These are phyloP conservation scores for Calonectria multiphialidica DNA, from an alignment of 2,329 filamentous ascomycete species.

Conservation along the genomic window DNA sequence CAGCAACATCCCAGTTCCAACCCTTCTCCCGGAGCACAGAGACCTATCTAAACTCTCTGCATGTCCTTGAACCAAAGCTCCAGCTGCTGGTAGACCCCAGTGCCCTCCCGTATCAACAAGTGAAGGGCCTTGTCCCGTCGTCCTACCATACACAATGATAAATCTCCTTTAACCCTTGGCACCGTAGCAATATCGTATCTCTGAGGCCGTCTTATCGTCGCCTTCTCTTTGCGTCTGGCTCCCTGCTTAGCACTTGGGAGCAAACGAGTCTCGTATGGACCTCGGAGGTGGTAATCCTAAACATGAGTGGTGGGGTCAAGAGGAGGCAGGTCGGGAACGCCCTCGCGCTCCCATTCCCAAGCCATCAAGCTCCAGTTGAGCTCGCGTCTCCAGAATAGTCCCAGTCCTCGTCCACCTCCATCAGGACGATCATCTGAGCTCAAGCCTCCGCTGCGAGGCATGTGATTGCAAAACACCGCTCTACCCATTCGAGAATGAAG, in stretches of 20 bases:
- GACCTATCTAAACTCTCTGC: slow-evolving; percentile 65
- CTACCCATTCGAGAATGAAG: slow-evolving; percentile 92
- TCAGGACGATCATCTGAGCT: slow-evolving; percentile 78
- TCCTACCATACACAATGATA: slow-evolving; percentile 22
- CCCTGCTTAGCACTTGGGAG: slow-evolving; percentile 29
- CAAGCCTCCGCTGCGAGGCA: slow-evolving; percentile 85
- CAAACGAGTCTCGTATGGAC: slow-evolving; percentile 50
- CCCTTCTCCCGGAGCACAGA: slow-evolving; percentile 50
- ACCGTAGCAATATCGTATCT: slow-evolving; percentile 33
- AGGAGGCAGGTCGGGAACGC: slow-evolving; percentile 51
- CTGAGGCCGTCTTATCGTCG: slow-evolving; percentile 23
- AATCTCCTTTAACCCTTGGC: slow-evolving; percentile 26
- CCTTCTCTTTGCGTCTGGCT: slow-evolving; percentile 15
- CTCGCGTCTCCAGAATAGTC: slow-evolving; percentile 79
- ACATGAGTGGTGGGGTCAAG: slow-evolving; percentile 65
- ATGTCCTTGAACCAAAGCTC: slow-evolving; percentile 50
- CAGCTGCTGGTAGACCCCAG: slow-evolving; percentile 37
- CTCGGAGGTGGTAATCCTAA: slow-evolving; percentile 59
- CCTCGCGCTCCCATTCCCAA: slow-evolving; percentile 77
- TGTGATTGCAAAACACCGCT: slow-evolving; percentile 83
- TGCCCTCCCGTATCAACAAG: slow-evolving; percentile 28
- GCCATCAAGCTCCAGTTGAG: slow-evolving; percentile 88
- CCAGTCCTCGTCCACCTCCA: slow-evolving; percentile 71
- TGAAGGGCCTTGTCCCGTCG: slow-evolving; percentile 20
- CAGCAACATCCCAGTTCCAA: slow-evolving; percentile 32